Conservation (phyloP, 2,329 filamentous ascomycete genomes). For the Xylariaceae sp. region DNA sequence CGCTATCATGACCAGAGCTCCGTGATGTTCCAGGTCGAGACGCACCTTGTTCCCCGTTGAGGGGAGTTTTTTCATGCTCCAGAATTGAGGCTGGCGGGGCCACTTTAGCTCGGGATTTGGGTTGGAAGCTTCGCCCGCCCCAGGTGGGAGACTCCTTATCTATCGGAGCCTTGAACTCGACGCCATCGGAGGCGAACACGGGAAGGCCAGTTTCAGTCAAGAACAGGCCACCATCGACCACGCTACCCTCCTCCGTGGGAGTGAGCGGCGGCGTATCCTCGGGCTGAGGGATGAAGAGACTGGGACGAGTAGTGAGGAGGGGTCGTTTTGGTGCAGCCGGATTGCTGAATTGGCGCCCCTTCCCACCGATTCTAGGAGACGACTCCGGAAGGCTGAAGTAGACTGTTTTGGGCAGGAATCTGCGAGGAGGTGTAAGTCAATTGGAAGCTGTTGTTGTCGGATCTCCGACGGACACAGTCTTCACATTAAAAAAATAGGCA, state of each 20-base stretch:
- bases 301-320: slow-evolving; percentile 40
- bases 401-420: slow-evolving; percentile 87
- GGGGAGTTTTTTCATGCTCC: slow-evolving; percentile 54
- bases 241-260: slow-evolving; percentile 42
- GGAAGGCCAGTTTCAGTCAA: slow-evolving; percentile 53
- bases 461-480: not conserved
- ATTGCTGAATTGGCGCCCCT: slow-evolving; percentile 23
- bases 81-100: slow-evolving; percentile 72
- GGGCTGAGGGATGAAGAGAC: slow-evolving; percentile 45
- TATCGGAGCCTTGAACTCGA: slow-evolving; percentile 55
- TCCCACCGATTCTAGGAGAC: slow-evolving; percentile 32
- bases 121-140: slow-evolving; percentile 72
- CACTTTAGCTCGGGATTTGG: slow-evolving; percentile 66
- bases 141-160: slow-evolving; percentile 73
- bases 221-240: slow-evolving; percentile 37
- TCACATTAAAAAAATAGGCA: not conserved
- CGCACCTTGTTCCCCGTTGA: slow-evolving; percentile 55
- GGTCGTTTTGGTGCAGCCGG: slow-evolving; percentile 28
- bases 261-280: slow-evolving; percentile 53
- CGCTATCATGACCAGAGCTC: slow-evolving; percentile 60
- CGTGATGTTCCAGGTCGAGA: slow-evolving; percentile 49
- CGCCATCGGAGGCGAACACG: slow-evolving; percentile 48
- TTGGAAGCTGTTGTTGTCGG: slow-evolving; percentile 2
- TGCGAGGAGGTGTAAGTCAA: slow-evolving; percentile 37
- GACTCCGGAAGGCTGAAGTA: slow-evolving; percentile 67